phyloP scores from a whole-genome alignment of 371 early-diverging fungal species.

The Caulochytrium protostelioides region DNA sequence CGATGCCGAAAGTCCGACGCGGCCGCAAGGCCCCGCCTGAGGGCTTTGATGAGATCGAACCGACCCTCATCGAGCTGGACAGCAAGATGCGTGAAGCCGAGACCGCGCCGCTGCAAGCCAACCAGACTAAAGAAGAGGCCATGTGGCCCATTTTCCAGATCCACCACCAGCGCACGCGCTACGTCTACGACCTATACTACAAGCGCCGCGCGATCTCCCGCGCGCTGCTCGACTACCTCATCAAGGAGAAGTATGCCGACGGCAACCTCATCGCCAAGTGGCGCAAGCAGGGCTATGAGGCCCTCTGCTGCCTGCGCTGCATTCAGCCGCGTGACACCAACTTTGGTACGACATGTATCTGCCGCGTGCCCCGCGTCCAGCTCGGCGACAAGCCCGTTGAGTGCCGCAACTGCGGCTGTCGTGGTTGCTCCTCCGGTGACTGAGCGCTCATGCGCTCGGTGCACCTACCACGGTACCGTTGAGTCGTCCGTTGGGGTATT shows the following conservation, averaged over 20 bases:
- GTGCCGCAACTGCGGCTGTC: slow-evolving; percentile 87
- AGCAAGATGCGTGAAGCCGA: slow-evolving; percentile 92
- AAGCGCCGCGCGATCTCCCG: slow-evolving; percentile 79
- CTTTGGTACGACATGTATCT: slow-evolving; percentile 92
- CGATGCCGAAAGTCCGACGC: slow-evolving; percentile 56
- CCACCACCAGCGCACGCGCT: slow-evolving; percentile 91
- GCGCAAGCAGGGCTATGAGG: slow-evolving; percentile 95
- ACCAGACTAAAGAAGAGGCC: slow-evolving; percentile 78
- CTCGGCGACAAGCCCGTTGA: slow-evolving; percentile 70
- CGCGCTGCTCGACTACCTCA: slow-evolving; percentile 74
- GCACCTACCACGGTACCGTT: too few species aligned
- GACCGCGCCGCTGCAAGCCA: slow-evolving; percentile 83
- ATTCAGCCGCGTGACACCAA: slow-evolving; percentile 93
- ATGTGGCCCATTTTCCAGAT: slow-evolving; percentile 88
- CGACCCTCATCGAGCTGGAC: slow-evolving; percentile 72
- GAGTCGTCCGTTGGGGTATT: too few species aligned
- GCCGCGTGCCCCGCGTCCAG: slow-evolving; percentile 85
- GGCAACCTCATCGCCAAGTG: slow-evolving; percentile 90
- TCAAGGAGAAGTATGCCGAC: slow-evolving; percentile 82
- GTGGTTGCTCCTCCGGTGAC: too few species aligned
- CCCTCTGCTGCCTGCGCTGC: slow-evolving; percentile 91
- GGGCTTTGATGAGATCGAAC: slow-evolving; percentile 89
- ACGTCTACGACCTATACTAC: slow-evolving; percentile 85
- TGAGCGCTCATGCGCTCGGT: too few species aligned
- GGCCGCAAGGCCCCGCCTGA: slow-evolving; percentile 70